These are phyloP conservation scores for Medicago ruthenica DNA, from an alignment of 306 rosid species.

Conservation along the genomic window DNA sequence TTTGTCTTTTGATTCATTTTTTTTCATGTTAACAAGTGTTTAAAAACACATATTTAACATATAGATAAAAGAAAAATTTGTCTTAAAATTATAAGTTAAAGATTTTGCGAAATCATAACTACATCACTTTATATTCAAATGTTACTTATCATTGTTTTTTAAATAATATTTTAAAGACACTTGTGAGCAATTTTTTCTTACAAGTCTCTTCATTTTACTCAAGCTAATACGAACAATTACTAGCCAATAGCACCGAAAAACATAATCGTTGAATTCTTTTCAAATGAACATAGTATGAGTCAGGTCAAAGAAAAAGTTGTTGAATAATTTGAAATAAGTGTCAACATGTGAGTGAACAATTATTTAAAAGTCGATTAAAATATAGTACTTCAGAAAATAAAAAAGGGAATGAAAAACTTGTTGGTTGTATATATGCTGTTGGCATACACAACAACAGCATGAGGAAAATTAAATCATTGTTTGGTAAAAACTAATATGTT, in stretches of 20 bases:
- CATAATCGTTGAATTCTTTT: conserved; percentile 24
- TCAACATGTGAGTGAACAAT: conserved; percentile 45
- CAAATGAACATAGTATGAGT: conserved; percentile 1
- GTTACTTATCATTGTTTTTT: too few relatives aligned
- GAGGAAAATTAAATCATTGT: conserved; percentile 46
- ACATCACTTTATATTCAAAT: too few relatives aligned
- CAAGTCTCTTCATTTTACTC: conserved; percentile 20
- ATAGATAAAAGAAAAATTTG: too few relatives aligned
- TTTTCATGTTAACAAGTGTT: too few relatives aligned
- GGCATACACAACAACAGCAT: conserved; percentile 28
- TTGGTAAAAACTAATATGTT: conserved; percentile 34
- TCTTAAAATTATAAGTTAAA: too few relatives aligned
- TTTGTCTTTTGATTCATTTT: too few relatives aligned
- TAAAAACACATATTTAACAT: too few relatives aligned
- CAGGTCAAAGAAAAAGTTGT: conserved; percentile 18
- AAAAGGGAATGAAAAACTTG: not conserved
- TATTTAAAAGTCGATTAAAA: not conserved
- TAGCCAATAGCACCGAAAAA: conserved; percentile 18
- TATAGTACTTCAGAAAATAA: too few relatives aligned
- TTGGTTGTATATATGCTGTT: not conserved
- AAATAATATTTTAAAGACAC: too few relatives aligned
- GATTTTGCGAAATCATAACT: too few relatives aligned
- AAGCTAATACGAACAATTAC: conserved; percentile 33
- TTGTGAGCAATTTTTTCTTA: too few relatives aligned
- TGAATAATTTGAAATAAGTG: conserved; percentile 39